These are phyloP conservation scores for Arthrocladium fulminans DNA, from an alignment of 2,329 filamentous ascomycete genomes.

Conservation along the genomic window DNA sequence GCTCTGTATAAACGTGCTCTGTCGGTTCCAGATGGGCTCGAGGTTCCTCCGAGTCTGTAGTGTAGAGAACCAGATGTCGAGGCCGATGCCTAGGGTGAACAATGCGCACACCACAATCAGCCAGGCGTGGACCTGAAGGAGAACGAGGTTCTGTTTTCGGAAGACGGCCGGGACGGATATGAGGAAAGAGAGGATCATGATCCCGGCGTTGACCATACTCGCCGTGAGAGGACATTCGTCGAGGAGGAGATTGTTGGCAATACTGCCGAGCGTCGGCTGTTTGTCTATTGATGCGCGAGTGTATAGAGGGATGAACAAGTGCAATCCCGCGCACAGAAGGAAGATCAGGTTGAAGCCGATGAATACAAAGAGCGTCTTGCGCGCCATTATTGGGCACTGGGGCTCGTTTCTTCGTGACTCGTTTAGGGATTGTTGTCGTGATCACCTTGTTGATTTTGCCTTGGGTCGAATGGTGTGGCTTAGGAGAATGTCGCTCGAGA, in stretches of 20 bases:
- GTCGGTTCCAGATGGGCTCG: slow-evolving; percentile 50
- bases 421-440: not conserved
- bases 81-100: slow-evolving; percentile 57
- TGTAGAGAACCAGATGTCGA: slow-evolving; percentile 65
- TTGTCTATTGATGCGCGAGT: slow-evolving; percentile 37
- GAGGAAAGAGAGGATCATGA: slow-evolving; percentile 63
- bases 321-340: slow-evolving; percentile 41
- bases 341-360: slow-evolving; percentile 45
- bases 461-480: not conserved
- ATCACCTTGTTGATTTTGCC: not conserved
- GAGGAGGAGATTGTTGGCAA: slow-evolving; percentile 45
- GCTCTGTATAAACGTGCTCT: slow-evolving; percentile 51
- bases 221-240: slow-evolving; percentile 49
- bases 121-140: slow-evolving; percentile 62
- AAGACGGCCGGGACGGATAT: slow-evolving; percentile 63
- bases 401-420: not conserved
- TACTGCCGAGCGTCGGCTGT: slow-evolving; percentile 38
- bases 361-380: slow-evolving; percentile 47
- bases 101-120: slow-evolving; percentile 53
- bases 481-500: slow-evolving; percentile 13
- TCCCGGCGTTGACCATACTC: slow-evolving; percentile 61
- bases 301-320: slow-evolving; percentile 46
- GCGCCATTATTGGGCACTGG: slow-evolving; percentile 32
- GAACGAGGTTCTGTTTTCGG: slow-evolving; percentile 55
- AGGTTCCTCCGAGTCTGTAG: slow-evolving; percentile 58